Conservation (phyloP, 2,329 filamentous ascomycete genomes). For the Tolypocladium ophioglossoides region DNA sequence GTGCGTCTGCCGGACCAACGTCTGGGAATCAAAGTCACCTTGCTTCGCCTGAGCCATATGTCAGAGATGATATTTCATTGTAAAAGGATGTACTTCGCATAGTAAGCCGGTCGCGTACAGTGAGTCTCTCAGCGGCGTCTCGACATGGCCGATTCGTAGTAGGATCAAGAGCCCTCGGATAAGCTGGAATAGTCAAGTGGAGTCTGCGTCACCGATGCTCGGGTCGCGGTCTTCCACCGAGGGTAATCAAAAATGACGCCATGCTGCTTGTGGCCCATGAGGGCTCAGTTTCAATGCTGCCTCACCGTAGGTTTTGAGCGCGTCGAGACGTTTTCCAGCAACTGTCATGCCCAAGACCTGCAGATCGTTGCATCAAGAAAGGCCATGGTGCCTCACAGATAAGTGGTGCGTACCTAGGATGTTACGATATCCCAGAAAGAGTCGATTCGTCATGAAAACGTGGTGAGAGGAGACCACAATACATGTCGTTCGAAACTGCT, state of each 20-base stretch:
- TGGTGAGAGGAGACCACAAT: background rate
- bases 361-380: background rate
- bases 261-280: background rate
- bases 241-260: background rate
- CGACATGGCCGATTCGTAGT: background rate
- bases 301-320: too few species aligned
- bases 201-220: background rate
- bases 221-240: background rate
- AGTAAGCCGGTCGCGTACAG: background rate
- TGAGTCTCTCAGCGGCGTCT: too few species aligned
- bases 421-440: background rate
- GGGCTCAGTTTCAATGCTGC: background rate
- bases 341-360: background rate
- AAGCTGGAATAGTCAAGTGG: background rate
- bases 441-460: background rate
- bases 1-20: background rate
- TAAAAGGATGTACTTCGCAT: background rate
- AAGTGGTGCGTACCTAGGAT: background rate
- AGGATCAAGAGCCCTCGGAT: background rate
- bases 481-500: background rate
- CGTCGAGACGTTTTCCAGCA: too few species aligned
- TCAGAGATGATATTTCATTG: background rate
- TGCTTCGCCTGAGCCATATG: background rate
- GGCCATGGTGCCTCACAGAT: background rate
- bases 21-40: too few species aligned